A percentile compares a stretch with the other conserved stretches of the same genome.
phyloP scores from a whole-genome alignment of 768 basidiomycete genomes.

The Phaffia tasmanica region DNA sequence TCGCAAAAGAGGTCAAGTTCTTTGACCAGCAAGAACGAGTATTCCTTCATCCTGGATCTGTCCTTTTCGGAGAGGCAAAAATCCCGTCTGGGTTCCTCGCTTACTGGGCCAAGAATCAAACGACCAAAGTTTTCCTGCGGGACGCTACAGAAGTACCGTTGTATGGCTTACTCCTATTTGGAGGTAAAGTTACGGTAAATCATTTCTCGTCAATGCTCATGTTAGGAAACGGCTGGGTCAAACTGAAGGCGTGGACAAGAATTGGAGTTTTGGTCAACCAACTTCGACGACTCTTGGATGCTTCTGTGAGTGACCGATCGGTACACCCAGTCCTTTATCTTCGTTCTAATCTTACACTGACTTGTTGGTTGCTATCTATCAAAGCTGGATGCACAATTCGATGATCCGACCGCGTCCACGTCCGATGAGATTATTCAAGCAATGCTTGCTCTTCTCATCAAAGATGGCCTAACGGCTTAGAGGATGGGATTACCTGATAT shows the following conservation, averaged over 20 bases:
- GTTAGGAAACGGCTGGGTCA: slow-evolving; percentile 40
- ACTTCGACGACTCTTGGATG: slow-evolving; percentile 49
- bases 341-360: background rate
- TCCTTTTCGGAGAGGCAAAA: slow-evolving; percentile 57
- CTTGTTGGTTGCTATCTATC: slow-evolving; percentile 40
- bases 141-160: slow-evolving; percentile 87
- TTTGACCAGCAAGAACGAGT: slow-evolving; percentile 51
- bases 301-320: slow-evolving; percentile 6
- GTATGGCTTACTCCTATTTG: slow-evolving; percentile 75
- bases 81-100: slow-evolving; percentile 72
- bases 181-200: slow-evolving; percentile 64
- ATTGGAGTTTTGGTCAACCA: slow-evolving; percentile 85
- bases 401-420: slow-evolving; percentile 49
- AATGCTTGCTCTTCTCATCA: slow-evolving; percentile 40
- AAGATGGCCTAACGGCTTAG: slow-evolving; percentile 34
- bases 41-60: slow-evolving; percentile 44
- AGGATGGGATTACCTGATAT: background rate
- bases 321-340: background rate
- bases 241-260: slow-evolving; percentile 70
- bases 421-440: slow-evolving; percentile 46
- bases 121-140: slow-evolving; percentile 70
- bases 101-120: slow-evolving; percentile 68
- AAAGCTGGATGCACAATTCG: slow-evolving; percentile 55
- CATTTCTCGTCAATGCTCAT: slow-evolving; percentile 9
- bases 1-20: slow-evolving; percentile 71